Evolutionary conservation across 2,329 filamentous ascomycete genomes (phyloP).

Genomic region (Colletotrichum acutatum): DNA sequence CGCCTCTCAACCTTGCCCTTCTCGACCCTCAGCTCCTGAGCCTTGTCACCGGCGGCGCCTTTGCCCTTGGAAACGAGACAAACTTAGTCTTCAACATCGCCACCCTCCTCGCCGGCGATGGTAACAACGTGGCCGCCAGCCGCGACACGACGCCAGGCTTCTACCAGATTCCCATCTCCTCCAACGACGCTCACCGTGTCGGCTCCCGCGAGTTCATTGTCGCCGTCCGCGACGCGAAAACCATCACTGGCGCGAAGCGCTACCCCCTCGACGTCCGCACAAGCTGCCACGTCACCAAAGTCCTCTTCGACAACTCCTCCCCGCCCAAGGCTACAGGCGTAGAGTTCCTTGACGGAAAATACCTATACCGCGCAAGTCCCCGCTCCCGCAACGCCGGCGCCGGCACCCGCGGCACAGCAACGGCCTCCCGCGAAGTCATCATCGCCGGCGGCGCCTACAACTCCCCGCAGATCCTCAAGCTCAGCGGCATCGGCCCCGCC

Average conservation of each 20-base stretch:
- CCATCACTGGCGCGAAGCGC: conserved; percentile 59
- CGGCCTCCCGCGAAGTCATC: conserved; percentile 58
- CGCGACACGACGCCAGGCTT: conserved; percentile 60
- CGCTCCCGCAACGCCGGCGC: conserved; percentile 41
- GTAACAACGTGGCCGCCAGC: conserved; percentile 56
- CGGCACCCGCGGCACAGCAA: conserved; percentile 16
- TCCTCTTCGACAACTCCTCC: conserved; percentile 52
- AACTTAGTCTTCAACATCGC: conserved; percentile 42
- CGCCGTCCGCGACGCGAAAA: conserved; percentile 58
- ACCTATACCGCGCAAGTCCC: conserved; percentile 59
- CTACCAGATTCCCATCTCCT: conserved; percentile 69
- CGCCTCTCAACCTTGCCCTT: conserved; percentile 61
- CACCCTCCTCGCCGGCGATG: conserved; percentile 57
- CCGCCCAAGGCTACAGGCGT: conserved; percentile 58
- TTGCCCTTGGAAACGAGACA: conserved; percentile 55
- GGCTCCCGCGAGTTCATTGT: conserved; percentile 68
- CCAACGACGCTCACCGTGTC: conserved; percentile 61
- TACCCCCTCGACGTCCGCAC: conserved; percentile 67
- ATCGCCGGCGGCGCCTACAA: conserved; percentile 64
- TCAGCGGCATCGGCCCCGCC: conserved; percentile 59
- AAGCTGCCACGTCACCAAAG: conserved; percentile 57
- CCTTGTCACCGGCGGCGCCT: conserved; percentile 60
- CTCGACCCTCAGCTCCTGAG: conserved; percentile 64
- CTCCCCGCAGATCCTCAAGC: conserved; percentile 63
- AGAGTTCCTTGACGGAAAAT: conserved; percentile 58